These are phyloP conservation scores for Phaeotremella skinneri DNA, from an alignment of 768 basidiomycete genomes.

Conservation along the genomic window DNA sequence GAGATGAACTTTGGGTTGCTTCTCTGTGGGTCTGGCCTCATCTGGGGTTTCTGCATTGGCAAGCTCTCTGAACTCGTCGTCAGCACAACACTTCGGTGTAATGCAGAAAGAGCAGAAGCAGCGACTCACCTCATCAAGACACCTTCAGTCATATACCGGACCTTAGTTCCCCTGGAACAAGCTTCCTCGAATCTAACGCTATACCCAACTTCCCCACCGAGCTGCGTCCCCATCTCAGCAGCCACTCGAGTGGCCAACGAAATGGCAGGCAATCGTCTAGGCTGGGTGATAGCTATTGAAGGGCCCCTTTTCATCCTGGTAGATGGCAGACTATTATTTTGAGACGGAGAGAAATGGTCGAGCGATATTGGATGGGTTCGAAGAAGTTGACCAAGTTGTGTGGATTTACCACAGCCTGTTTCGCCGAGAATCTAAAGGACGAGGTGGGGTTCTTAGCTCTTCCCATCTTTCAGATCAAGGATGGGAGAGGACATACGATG, in stretches of 20 bases:
- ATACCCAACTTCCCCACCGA: conserved; percentile 49
- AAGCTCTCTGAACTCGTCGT: conserved; percentile 29
- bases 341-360: conserved; percentile 14
- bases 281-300: conserved; percentile 47
- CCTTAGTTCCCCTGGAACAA: conserved; percentile 29
- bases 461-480: neutral
- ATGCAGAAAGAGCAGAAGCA: neutral
- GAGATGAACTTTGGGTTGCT: neutral
- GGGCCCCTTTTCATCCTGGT: conserved; percentile 18
- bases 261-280: conserved; percentile 46
- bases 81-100: neutral
- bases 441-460: too few species aligned
- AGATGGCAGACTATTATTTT: neutral
- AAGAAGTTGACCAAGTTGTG: conserved; percentile 48
- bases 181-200: conserved; percentile 49
- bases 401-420: conserved; percentile 51
- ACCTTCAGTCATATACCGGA: conserved; percentile 49
- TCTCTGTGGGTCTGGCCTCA: conserved; percentile 1
- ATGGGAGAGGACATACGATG: conserved; percentile 29
- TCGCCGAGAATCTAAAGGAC: conserved; percentile 47
- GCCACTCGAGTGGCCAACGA: conserved; percentile 44
- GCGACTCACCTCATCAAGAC: conserved; percentile 46
- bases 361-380: conserved; percentile 30
- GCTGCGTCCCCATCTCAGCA: conserved; percentile 43
- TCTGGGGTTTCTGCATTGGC: conserved; percentile 21